Conservation (phyloP, 2,329 filamentous ascomycete species). For the Penicillium sp. region DNA sequence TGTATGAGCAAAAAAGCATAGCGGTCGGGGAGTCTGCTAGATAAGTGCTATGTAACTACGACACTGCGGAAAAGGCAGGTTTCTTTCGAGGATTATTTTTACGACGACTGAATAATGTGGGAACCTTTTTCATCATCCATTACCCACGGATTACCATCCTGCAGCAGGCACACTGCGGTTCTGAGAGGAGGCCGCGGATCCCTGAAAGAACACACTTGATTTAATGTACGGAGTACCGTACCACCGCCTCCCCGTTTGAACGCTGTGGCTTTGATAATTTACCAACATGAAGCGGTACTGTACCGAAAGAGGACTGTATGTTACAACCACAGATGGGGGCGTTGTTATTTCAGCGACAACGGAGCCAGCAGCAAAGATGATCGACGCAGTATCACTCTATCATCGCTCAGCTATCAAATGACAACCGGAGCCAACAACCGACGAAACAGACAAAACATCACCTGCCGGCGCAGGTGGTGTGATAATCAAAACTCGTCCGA, state of each 20-base stretch:
- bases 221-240: neutral
- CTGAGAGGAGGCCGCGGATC: constrained; percentile 7
- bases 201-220: neutral
- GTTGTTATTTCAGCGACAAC: neutral
- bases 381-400: constrained; percentile 3
- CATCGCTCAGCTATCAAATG: constrained; percentile 5
- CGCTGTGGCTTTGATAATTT: neutral
- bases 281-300: constrained; percentile 2
- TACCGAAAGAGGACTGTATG: constrained; percentile 19
- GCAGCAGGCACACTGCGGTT: neutral
- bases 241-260: constrained; percentile 18
- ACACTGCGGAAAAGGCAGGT: constrained; percentile 12
- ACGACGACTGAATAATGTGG: neutral
- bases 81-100: neutral
- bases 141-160: constrained; percentile 10
- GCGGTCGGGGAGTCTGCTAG: neutral
- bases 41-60: constrained; percentile 8
- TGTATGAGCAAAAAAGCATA: neutral
- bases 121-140: constrained; percentile 15
- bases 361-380: neutral
- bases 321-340: constrained; percentile 20
- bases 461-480: constrained; percentile 7
- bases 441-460: neutral
- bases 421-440: neutral
- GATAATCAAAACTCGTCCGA: neutral